These are phyloP conservation scores for Ocimum tenuiflorum DNA, from an alignment of 257 asterid species.

Conservation along the genomic window DNA sequence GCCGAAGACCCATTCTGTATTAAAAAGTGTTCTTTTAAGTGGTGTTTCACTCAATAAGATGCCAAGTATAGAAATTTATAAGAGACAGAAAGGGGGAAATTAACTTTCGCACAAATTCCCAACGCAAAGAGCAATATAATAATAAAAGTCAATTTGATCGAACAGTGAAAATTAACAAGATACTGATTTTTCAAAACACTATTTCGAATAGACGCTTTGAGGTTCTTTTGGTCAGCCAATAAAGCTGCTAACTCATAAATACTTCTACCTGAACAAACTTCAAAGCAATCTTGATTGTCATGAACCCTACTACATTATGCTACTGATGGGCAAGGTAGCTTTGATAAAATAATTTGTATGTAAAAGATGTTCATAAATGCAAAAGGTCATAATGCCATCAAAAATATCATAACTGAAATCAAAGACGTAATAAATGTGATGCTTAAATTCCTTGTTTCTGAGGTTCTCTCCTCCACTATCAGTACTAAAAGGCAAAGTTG, in stretches of 20 bases:
- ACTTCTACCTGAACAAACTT: background rate
- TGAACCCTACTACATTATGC: background rate
- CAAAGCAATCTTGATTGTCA: background rate
- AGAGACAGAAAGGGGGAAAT: background rate
- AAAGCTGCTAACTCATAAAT: background rate
- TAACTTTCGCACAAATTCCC: background rate
- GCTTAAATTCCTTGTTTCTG: slow-evolving; percentile 10
- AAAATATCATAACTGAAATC: background rate
- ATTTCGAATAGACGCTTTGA: background rate
- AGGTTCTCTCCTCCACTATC: background rate
- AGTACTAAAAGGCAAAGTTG: background rate
- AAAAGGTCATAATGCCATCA: background rate
- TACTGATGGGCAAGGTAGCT: background rate
- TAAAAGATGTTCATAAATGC: background rate
- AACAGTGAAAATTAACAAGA: background rate
- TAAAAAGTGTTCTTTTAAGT: slow-evolving; percentile 9
- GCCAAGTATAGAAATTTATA: background rate
- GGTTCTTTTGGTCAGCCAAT: background rate
- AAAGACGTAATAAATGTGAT: background rate
- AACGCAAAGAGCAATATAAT: background rate
- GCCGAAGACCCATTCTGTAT: slow-evolving; percentile 68
- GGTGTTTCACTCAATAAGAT: slow-evolving; percentile 6
- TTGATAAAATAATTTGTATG: background rate
- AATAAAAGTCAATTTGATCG: background rate
- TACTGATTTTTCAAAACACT: background rate